These are phyloP conservation scores for Suillus subalutaceus DNA, from an alignment of 768 basidiomycete species.

Conservation along the genomic window DNA sequence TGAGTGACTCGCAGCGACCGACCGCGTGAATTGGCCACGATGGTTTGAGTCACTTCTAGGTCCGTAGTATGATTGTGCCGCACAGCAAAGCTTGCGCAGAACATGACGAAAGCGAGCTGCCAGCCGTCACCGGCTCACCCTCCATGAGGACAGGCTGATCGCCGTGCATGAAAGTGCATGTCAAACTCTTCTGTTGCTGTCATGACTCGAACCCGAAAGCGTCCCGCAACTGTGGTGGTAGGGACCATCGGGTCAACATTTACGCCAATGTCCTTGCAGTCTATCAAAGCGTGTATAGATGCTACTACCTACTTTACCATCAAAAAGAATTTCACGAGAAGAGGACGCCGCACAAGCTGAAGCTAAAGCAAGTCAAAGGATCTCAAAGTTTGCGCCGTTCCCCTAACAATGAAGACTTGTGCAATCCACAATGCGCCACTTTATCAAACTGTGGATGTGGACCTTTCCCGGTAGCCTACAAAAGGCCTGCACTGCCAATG, in stretches of 20 bases:
- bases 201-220: background rate
- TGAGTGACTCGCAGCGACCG: too few relatives aligned
- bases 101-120: background rate
- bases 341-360: background rate
- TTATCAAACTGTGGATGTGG: background rate
- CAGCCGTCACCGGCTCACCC: background rate
- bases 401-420: slow-evolving; percentile 17
- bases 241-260: background rate
- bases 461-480: background rate
- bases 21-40: background rate
- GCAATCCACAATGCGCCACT: slow-evolving; percentile 9
- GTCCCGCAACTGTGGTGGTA: background rate
- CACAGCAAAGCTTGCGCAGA: background rate
- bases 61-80: background rate
- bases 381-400: background rate
- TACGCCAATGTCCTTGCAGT: background rate
- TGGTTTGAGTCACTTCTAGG: background rate
- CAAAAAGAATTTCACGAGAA: background rate
- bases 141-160: background rate
- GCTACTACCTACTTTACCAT: background rate
- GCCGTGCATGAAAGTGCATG: background rate
- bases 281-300: background rate
- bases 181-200: background rate
- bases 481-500: background rate
- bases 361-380: background rate